A percentile compares a stretch with the other conserved stretches of the same genome.
Evolutionary conservation across 2,329 filamentous ascomycete genomes (phyloP).

Genomic region (Acrodontium crateriforme): DNA sequence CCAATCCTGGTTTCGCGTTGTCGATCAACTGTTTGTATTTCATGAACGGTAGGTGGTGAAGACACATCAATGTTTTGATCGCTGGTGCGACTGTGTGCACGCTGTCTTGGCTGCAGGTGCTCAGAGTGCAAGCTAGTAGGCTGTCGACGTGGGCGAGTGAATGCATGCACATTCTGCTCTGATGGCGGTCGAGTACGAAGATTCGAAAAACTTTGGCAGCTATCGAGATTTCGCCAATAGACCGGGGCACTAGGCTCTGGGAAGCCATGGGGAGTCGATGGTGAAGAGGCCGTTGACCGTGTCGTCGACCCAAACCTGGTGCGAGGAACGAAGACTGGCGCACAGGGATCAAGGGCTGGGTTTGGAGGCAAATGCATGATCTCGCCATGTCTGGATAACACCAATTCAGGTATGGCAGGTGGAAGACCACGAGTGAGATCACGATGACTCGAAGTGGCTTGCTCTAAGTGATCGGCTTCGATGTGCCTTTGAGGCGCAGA

Average conservation of each 20-base stretch:
- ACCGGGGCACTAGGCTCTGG: slow-evolving; percentile 2
- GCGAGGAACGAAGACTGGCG: slow-evolving; percentile 16
- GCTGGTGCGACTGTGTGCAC: slow-evolving; percentile 7
- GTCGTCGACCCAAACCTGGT: slow-evolving; percentile 11
- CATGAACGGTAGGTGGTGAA: no score
- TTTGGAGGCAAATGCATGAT: no score
- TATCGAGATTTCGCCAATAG: slow-evolving; percentile 4
- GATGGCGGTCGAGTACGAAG: slow-evolving; percentile 12
- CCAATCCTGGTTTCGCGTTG: no score
- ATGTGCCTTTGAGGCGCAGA: not conserved
- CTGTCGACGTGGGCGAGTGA: not conserved
- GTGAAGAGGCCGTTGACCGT: no score
- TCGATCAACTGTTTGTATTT: no score
- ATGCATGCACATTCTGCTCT: slow-evolving; percentile 9
- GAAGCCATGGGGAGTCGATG: no score
- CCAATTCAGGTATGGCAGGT: no score
- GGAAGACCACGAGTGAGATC: not conserved
- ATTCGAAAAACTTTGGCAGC: slow-evolving; percentile 6
- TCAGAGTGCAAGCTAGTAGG: not conserved
- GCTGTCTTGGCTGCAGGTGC: slow-evolving; percentile 3
- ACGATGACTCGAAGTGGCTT: not conserved
- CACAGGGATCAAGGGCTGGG: slow-evolving; percentile 14
- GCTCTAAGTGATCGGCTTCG: not conserved
- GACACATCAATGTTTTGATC: slow-evolving; percentile 7
- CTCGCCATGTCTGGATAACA: no score